Evolutionary conservation across 169 alveolate genomes (phyloP).

Genomic region (Plasmodium malariae): DNA sequence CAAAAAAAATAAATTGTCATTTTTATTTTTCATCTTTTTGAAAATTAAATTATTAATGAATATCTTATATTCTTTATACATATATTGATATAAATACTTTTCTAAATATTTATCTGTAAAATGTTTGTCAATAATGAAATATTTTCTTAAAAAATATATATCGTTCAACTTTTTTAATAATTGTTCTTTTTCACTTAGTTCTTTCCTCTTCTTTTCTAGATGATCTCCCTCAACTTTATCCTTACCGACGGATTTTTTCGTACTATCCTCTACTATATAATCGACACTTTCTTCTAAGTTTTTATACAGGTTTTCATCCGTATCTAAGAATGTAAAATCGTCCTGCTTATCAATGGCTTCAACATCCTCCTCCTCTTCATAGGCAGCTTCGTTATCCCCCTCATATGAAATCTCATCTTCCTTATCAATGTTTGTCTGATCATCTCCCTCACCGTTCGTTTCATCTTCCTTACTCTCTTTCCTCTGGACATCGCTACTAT

Average conservation of each 20-base stretch:
- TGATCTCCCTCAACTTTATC: conserved; percentile 12
- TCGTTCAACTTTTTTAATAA: conserved; percentile 47
- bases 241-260: conserved; percentile 11
- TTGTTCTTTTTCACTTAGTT: conserved; percentile 42
- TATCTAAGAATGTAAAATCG: background rate
- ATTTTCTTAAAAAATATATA: conserved; percentile 51
- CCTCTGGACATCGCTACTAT: background rate
- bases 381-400: background rate
- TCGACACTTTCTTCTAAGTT: conserved; percentile 55
- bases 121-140: conserved; percentile 39
- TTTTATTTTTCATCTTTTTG: conserved; percentile 53
- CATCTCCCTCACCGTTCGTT: background rate
- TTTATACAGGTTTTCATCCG: conserved; percentile 56
- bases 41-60: conserved; percentile 61
- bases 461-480: background rate
- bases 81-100: conserved; percentile 27
- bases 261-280: conserved; percentile 28
- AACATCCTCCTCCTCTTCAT: background rate
- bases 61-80: conserved; percentile 60
- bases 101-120: conserved; percentile 36
- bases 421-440: background rate
- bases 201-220: conserved; percentile 36
- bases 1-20: conserved; percentile 54
- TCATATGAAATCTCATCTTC: conserved; percentile 11
- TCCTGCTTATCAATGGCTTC: background rate